Conservation (phyloP, 1,284 basidiomycete species). For the Quambalaria eucalypti region DNA sequence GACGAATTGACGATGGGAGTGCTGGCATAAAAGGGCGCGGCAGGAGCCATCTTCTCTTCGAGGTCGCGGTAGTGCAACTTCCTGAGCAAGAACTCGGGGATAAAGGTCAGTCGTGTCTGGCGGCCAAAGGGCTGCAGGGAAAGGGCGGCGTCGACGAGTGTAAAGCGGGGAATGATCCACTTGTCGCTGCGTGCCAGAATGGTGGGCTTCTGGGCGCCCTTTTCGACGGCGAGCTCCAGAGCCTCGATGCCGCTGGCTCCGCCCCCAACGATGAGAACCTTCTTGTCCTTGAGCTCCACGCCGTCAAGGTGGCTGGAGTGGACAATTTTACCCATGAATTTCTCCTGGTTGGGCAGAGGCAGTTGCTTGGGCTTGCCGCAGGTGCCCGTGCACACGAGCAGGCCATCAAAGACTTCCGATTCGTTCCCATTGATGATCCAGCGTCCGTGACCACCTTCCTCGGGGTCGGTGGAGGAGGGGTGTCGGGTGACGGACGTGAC, state of each 20-base stretch:
- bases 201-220: conserved; percentile 51
- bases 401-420: conserved; percentile 54
- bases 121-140: conserved; percentile 57
- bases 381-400: conserved; percentile 56
- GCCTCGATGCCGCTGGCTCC: conserved; percentile 60
- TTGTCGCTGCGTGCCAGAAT: conserved; percentile 52
- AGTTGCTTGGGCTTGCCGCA: conserved; percentile 56
- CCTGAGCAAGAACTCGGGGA: conserved; percentile 55
- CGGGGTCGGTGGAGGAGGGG: conserved; percentile 39
- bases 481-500: conserved; percentile 40
- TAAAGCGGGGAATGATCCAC: conserved; percentile 45
- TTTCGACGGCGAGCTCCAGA: conserved; percentile 51
- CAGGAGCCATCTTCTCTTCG: conserved; percentile 47
- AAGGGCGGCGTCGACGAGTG: conserved; percentile 55
- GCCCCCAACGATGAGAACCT: conserved; percentile 52
- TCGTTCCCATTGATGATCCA: conserved; percentile 54
- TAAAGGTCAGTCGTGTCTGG: conserved; percentile 26
- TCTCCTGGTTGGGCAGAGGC: conserved; percentile 52
- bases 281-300: conserved; percentile 51
- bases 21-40: conserved; percentile 33
- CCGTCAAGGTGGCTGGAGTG: conserved; percentile 57
- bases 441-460: conserved; percentile 48
- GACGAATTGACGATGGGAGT: conserved; percentile 56
- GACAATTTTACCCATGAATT: conserved; percentile 52
- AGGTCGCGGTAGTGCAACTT: conserved; percentile 56